Evolutionary conservation across 441 rosid species (phyloP), one percentile per base, ranked within the genome.

Genomic region (Adansonia grandidieri): DNA sequence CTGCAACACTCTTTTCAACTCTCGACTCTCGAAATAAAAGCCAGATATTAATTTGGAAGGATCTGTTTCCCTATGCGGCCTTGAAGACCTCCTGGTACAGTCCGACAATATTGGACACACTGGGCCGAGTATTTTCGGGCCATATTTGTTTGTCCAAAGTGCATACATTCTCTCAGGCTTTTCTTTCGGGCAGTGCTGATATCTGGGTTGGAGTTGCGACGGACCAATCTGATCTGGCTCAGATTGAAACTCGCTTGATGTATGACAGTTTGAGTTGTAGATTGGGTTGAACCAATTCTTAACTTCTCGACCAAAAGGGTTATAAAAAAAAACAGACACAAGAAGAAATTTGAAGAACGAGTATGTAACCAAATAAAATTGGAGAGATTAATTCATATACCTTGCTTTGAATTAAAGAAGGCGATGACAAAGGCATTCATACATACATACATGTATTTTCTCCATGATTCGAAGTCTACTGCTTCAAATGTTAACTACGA

Each of bases 361-460:
- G 40, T 20, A 56, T 40, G 40, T 15, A 17, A 17, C 28, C 7
- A 32, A 40, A 48, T 78, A 77, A 79, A 48, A 77, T 78, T 71
- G 20, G 20, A 77, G 61, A 74, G 56, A 74, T 69, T 28, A 80
- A 76, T 63, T 79, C 73, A 79, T 24, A 80, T 75, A 74, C 67
- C 84, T 78, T 73, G 79, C 82, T 72, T 40, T 75, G 76, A 80
- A 76, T 83, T 66, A 67, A 11, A 80, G 81, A 82, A 83, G 84
- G 84, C 47, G 79, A 80, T 37, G 70, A 78, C 67, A 76, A 69
- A 22, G 54, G 79, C 66, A 74, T 74, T 75, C 80, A 73, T 64
- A 68, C 14, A 60, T 32, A 70, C 28, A 77, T 77, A 62, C 32
- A 28, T 64, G 37, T 32, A 62, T 62, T 45, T 79, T 54, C 80